Conservation (phyloP, 2,329 filamentous ascomycete species). For the Pleomassaria siparia region DNA sequence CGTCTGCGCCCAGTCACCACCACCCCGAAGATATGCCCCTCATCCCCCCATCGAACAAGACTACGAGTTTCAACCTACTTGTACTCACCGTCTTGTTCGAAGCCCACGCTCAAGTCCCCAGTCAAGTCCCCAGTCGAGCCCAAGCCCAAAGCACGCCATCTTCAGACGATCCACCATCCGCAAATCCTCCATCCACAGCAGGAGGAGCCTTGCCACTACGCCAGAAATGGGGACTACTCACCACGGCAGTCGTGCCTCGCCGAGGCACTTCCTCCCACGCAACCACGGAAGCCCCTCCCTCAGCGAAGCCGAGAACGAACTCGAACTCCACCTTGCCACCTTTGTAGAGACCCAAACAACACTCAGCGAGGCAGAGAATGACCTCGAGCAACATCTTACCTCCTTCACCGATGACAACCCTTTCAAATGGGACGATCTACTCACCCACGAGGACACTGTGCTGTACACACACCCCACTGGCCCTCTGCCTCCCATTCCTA, state of each 20-base stretch:
- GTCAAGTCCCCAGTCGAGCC: constrained; percentile 8
- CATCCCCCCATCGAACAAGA: constrained; percentile 24
- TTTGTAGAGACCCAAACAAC: constrained; percentile 18
- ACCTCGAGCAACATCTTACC: constrained; percentile 18
- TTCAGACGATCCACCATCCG: constrained; percentile 22
- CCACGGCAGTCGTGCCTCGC: constrained; percentile 21
- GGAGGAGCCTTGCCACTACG: constrained; percentile 16
- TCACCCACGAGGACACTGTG: constrained; percentile 8
- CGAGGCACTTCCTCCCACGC: constrained; percentile 16
- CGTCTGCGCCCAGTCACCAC: constrained; percentile 14
- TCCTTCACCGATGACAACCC: constrained; percentile 26
- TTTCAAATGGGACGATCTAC: constrained; percentile 22
- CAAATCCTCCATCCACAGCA: constrained; percentile 23
- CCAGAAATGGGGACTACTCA: constrained; percentile 25
- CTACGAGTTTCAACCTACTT: constrained; percentile 30
- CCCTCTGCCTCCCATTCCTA: constrained; percentile 7
- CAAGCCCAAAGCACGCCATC: constrained; percentile 10
- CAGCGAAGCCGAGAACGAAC: constrained; percentile 49
- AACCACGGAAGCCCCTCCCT: constrained; percentile 46
- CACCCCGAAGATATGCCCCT: constrained; percentile 27
- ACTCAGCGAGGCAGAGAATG: constrained; percentile 5
- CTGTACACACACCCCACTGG: constrained; percentile 5
- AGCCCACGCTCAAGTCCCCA: background rate
- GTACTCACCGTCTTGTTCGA: constrained; percentile 14
- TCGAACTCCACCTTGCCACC: constrained; percentile 35